A percentile compares a stretch with the other conserved stretches of the same genome.
Evolutionary conservation across 2,329 filamentous ascomycete genomes (phyloP).

Genomic region (Leptographium procerum): DNA sequence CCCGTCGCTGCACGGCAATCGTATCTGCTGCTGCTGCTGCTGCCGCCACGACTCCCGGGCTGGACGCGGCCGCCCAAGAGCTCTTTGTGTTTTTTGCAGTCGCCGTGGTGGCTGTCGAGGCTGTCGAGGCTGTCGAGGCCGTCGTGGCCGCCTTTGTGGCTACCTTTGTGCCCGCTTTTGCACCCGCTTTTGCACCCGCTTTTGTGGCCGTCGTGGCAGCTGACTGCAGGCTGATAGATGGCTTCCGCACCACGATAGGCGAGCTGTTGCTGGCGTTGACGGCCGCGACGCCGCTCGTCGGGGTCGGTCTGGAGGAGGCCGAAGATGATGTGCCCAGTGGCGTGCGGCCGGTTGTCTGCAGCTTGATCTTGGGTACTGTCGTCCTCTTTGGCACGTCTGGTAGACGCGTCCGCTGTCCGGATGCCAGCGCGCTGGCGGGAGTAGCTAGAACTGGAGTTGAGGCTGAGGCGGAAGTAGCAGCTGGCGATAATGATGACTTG

Average conservation of each 20-base stretch:
- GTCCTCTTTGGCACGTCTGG: slow-evolving; percentile 8
- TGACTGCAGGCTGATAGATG: slow-evolving; percentile 13
- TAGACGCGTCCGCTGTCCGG: neutral
- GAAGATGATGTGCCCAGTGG: neutral
- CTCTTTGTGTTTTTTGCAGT: too few species aligned
- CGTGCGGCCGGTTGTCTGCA: slow-evolving; percentile 10
- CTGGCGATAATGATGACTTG: too few species aligned
- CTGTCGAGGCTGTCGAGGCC: slow-evolving; percentile 11
- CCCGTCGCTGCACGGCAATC: slow-evolving; percentile 8
- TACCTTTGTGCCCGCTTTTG: too few species aligned
- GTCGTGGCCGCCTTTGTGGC: neutral
- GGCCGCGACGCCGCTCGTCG: neutral
- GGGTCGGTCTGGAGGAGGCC: neutral
- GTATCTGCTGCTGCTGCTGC: slow-evolving; percentile 11
- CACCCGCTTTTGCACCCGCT: too few species aligned
- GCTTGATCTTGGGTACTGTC: slow-evolving; percentile 12
- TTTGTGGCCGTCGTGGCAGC: neutral
- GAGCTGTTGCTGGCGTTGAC: neutral
- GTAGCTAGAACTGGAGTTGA: neutral
- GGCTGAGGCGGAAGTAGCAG: too few species aligned
- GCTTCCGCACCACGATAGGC: slow-evolving; percentile 11
- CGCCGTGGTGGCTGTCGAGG: neutral
- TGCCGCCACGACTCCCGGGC: too few species aligned
- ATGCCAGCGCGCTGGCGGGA: neutral
- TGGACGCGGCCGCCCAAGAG: too few species aligned